These are phyloP conservation scores for Diplosphaera chodatii DNA, from an alignment of 139 green algal genomes.

Conservation along the genomic window DNA sequence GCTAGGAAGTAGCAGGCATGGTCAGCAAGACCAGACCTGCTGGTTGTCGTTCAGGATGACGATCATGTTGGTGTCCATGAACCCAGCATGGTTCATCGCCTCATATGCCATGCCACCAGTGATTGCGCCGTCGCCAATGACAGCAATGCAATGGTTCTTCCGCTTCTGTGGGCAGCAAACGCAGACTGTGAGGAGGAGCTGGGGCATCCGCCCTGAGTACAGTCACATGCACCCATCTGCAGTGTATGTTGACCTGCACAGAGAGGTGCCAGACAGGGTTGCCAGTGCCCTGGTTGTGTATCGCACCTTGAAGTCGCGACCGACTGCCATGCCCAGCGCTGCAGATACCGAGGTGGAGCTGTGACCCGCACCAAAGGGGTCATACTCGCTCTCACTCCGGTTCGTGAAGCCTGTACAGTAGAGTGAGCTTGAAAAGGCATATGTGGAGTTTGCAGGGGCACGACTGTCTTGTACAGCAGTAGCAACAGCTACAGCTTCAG, in stretches of 20 bases:
- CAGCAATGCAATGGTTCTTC: conserved; percentile 75
- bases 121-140: conserved; percentile 99
- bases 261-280: not conserved
- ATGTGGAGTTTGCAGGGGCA: no score
- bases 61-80: conserved; percentile 99
- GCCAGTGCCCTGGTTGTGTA: not conserved
- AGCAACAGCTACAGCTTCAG: no score
- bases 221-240: no score
- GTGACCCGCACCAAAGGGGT: conserved; percentile 97
- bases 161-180: conserved; percentile 11
- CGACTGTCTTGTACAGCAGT: no score
- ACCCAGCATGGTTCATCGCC: conserved; percentile 99
- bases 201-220: no score
- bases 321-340: conserved; percentile 95
- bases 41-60: conserved; percentile 99
- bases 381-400: conserved; percentile 87
- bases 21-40: no score
- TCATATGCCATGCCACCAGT: conserved; percentile 99
- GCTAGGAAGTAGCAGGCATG: no score
- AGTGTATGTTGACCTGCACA: no score
- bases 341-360: conserved; percentile 92
- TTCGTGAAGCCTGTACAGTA: conserved; percentile 88
- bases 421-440: no score
- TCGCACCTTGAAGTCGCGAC: conserved; percentile 76
- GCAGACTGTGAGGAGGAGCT: no score